Base-by-base conservation (phyloP, 2,329 filamentous ascomycete species). In the Fusarium sarcochroum region DNA sequence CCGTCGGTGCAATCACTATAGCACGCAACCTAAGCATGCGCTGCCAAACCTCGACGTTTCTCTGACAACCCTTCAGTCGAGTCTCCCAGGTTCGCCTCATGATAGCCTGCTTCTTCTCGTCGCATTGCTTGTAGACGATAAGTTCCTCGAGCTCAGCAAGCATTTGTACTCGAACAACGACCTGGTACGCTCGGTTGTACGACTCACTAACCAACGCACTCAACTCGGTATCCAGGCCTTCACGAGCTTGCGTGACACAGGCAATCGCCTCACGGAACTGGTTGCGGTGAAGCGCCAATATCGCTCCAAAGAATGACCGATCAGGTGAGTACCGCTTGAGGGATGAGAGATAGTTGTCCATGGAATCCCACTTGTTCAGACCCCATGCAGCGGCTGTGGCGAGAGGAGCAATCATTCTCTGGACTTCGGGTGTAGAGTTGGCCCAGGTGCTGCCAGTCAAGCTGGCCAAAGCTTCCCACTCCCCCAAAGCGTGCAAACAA, bases 161-260 rank as follows among this genome's bases (percentile, higher is more conserved):
- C 97, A 99, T 99, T 80, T 99, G 96, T 1, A 99, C 94, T 42
- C 96, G 91, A 45, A 99, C 95, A 62, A 99, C 94, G n/a, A 98
- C 95, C 70, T 95, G 90, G 80, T 99, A 99, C 11, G 96, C 97
- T 63, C 96, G 90, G 74, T 97, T 98, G 80, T 99, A 99, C 3
- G 95, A 98, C 78, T 99, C 96, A 76, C 94, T 97, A n/a, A 99
- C 90, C 5, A 99, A 86, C 6, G 96, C 96, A 73, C 94, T 97
- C 35, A 99, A 86, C 77, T 99, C 97, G 0, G 95, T 97, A 73
- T 99, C 97, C 17, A 99, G 86, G 10, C 93, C 94, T 78, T 98
- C 95, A 40, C 96, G 89, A 41, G 95, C 95, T 76, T 95, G 94
- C 70, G 95, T 91, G 55, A 99, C 96, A 77, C 94, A 97, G 37